phyloP scores from a whole-genome alignment of 192 early-diverging fungal species.

The Podila epicladia region DNA sequence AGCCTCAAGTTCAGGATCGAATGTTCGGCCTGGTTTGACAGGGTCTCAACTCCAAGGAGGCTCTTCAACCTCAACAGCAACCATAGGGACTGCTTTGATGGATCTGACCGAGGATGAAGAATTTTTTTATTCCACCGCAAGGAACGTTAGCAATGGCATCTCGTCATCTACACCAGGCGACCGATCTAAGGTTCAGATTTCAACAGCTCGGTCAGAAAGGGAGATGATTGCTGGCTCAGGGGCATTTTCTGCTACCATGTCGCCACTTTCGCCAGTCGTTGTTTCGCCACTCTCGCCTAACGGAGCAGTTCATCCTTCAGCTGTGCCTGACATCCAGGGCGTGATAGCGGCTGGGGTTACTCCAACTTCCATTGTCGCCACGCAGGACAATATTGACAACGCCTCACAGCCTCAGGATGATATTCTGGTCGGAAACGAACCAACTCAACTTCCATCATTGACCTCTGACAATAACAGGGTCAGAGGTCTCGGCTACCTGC shows the following conservation, averaged over 20 bases:
- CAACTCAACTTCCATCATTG: no score
- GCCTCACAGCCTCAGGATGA: background rate
- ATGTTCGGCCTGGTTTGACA: background rate
- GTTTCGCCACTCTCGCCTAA: background rate
- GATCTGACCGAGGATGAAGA: slow-evolving; percentile 46
- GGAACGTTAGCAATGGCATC: background rate
- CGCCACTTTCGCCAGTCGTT: slow-evolving; percentile 1
- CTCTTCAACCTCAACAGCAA: slow-evolving; percentile 21
- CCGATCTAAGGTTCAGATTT: background rate
- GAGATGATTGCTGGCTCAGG: background rate
- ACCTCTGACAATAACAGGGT: background rate
- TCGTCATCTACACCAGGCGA: background rate
- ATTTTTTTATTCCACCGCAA: slow-evolving; percentile 20
- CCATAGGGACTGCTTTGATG: slow-evolving; percentile 11
- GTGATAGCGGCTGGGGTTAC: background rate
- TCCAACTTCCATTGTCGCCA: background rate
- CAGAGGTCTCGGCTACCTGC: slow-evolving; percentile 9
- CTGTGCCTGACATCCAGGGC: background rate
- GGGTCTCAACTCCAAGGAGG: background rate
- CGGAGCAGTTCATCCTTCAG: background rate
- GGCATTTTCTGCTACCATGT: background rate
- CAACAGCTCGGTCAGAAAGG: background rate
- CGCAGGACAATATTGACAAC: background rate
- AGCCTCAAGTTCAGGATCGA: slow-evolving; percentile 3
- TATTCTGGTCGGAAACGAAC: no score